Percentiles rank a stretch among this genome's conserved stretches.
Conservation (phyloP, 1,284 basidiomycete species). For the Phylloporus sp. region DNA sequence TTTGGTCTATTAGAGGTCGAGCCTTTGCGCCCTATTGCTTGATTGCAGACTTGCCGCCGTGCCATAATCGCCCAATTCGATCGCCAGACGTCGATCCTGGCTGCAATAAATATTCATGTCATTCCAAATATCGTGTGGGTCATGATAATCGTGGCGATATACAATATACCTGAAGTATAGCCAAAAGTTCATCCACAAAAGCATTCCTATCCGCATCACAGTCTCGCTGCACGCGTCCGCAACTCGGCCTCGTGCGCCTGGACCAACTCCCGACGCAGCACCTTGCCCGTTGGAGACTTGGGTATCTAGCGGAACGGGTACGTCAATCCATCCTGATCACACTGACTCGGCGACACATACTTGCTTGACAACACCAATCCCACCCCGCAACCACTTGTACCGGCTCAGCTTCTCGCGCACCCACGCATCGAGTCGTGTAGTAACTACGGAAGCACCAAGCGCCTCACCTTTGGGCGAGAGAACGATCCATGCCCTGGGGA, state of each 20-base stretch:
- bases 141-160: not conserved
- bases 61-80: not conserved
- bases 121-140: not conserved
- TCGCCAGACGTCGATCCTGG: not conserved
- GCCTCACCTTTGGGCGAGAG: constrained; percentile 60
- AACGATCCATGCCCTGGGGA: constrained; percentile 79
- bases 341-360: constrained; percentile 45
- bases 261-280: constrained; percentile 63
- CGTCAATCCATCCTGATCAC: not conserved
- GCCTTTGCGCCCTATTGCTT: not conserved
- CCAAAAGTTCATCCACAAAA: not conserved
- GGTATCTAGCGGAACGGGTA: constrained; percentile 56
- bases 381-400: constrained; percentile 77
- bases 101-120: not conserved
- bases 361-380: constrained; percentile 68
- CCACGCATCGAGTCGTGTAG: constrained; percentile 65
- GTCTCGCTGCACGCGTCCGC: constrained; percentile 22
- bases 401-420: constrained; percentile 66
- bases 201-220: constrained; percentile 17
- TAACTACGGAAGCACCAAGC: constrained; percentile 52
- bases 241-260: constrained; percentile 57
- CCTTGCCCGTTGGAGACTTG: constrained; percentile 76
- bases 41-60: not conserved
- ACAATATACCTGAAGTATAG: not conserved
- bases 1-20: too few relatives aligned